Evolutionary conservation across 2,329 filamentous ascomycete genomes (phyloP), one percentile per base, ranked within the genome.

Genomic region (Colletotrichum sansevieriae): DNA sequence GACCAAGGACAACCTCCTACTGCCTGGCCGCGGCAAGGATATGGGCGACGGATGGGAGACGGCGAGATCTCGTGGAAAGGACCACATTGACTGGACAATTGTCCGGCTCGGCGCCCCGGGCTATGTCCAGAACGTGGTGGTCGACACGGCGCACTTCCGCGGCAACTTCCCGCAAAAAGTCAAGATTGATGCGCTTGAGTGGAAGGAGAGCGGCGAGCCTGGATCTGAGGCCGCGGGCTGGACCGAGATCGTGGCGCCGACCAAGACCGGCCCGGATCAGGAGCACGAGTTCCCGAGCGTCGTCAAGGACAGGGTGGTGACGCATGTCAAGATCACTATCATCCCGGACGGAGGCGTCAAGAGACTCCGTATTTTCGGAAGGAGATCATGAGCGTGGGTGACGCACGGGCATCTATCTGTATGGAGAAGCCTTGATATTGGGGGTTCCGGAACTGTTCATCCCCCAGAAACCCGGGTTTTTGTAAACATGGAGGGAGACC

Each of bases 341-440:
- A 93, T 97, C 73, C 95, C 95, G 0, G 95, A 98, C 79, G 95
- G 95, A 39, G 95, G 95, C 25, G 92, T 98, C 3, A 97, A 97
- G 88, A 85, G 95, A 72, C 87, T 98, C 72, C 88, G 94, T 52
- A 89, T 95, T 2, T 90, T 92, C 78, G 93, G 91, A 2, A 89
- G 86, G 75, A 84, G 89, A 72, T 82, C 61, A 22, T 70, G 60
- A 43, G 10, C 10, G 18, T 39, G 10, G 20, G n/a, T 35, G 15
- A 25, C 20, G 18, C n/a, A 43, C 43, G 9, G 15, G 37, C 20
- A 39, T 29, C 13, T 20, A 12, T 20, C 11, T 55, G 35, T 13
- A 25, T 37, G n/a, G 25, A 41, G 18, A n/a, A 54, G n/a, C 33
- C 52, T 18, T 55, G n/a, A 33, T 20, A 29, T 55, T 20, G 52